Evolutionary conservation across 2,329 filamentous ascomycete genomes (phyloP), one percentile per base, ranked within the genome.

Genomic region (Botrytis byssoidea): DNA sequence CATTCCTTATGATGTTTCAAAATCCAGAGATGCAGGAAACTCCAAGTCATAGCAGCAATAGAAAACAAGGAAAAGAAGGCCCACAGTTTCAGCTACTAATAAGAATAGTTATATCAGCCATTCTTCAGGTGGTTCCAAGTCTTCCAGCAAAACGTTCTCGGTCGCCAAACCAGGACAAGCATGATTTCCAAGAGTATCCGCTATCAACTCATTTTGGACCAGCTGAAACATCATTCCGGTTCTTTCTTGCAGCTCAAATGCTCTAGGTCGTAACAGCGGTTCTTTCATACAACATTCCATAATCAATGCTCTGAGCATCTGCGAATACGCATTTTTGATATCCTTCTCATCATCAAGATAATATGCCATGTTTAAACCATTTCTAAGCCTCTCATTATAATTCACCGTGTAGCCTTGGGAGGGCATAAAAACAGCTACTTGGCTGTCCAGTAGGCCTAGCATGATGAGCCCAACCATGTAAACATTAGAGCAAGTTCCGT

Each of bases 241-340:
- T 44, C 37, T 44, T 16, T 44, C 61, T 44, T 64, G 61, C 3
- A 64, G 61, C 29, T 64, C 37, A 16, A 1, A 25, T 5, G n/a
- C 40, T 8, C 25, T 4, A 29, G 61, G 61, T 64, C 61, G 61
- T 18, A 29, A 25, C 29, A 64, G 40, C 7, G 61, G 61, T 16
- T 64, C 61, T 42, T 44, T 64, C 61, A 64, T 44, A 61, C 59
- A 61, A 25, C 59, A 61, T 61, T 61, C 32, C 32, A 61, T 61
- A 16, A 61, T 61, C 59, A 61, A 25, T 25, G 20, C 32, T 35
- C 59, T 32, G 20, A 61, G 59, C 32, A 35, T 37, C 3, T 61
- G 32, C 18, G 59, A 37, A 22, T 61, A 61, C 10, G 59, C 59
- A 61, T 37, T 6, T 61, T 32, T 32, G 10, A 35, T 35, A 22